Base-by-base conservation (phyloP, 495 filamentous ascomycete species). In the Xeromyces bisporus region DNA sequence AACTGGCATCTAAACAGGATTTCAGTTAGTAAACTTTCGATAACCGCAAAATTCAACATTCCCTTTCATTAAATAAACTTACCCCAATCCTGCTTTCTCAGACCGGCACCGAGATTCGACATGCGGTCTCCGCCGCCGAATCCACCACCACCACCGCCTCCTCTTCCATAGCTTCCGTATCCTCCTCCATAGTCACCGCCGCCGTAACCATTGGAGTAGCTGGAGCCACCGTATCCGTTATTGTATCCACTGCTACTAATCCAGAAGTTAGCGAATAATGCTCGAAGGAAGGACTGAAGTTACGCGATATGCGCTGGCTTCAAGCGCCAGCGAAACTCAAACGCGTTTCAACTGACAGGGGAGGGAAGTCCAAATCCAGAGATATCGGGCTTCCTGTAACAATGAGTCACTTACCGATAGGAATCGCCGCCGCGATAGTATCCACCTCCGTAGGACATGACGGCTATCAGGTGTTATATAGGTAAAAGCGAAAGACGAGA, bases 71-170 rank as follows among this genome's bases (percentile, higher is more conserved):
- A 14, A 24, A 15, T 6, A 7, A 28, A 64, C 77, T 55, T 62
- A 87, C 81, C 82, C 77, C 80, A 94, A 26, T 71, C 67, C 43
- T 91, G 89, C 41, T 74, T 72, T 64, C 89, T 80, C 33, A 96
- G 64, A 41, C 71, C 69, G 33, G 80, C 71, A 40, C 89, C 89
- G 32, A 97, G 78, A 55, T 78, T 77, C 42, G 74, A 77, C 89
- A 97, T 97, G 48, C 79, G 75, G 58, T 97, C 89, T 55, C 82
- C 83, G 39, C 80, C 75, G 35, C 62, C 71, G 31, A 60, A 70
- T 23, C 60, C 61, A 37, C 65, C 64, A 28, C 65, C 62, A 13
- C 67, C 62, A 13, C 58, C 58, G 21, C 58, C 43, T 26, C 50
- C 50, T 8, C 62, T 60, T 23, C 62, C 59, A 16, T 55, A 48